Evolutionary conservation across 768 basidiomycete species (phyloP), one percentile per base, ranked within the genome.

Genomic region (Phlebiopsis flavidoalba): DNA sequence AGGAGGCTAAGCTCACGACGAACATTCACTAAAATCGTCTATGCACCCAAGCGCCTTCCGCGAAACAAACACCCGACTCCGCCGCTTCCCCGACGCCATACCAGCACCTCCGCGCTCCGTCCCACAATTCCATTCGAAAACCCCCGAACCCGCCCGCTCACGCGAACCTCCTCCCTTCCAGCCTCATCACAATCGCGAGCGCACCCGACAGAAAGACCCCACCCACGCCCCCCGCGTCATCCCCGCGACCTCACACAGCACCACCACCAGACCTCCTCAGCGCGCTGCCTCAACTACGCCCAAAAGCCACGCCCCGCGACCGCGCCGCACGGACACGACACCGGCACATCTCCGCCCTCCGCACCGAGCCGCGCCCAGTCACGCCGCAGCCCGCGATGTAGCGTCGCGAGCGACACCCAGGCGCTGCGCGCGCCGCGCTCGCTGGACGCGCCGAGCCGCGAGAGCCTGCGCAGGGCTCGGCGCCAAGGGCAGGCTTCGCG

Each of bases 1-100:
- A 57, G n/a, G 26, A 24, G 61, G 19, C 56, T 62, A 1, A 58
- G 57, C 1, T 36, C 49, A 14, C 50, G n/a, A n/a, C n/a, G 61
- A n/a, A 58, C 61, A 12, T 52, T 59, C 35, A 33, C 48, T 4
- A 36, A 37, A n/a, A 7, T 21, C 40, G n/a, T 22, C 49, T 8
- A 48, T 24, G n/a, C n/a, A n/a, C n/a, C n/a, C n/a, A n/a, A n/a
- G n/a, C n/a, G n/a, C n/a, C n/a, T n/a, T n/a, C n/a, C n/a, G n/a
- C n/a, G n/a, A n/a, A 26, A 12, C 57, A 45, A 2, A 35, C n/a
- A 8, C 7, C 24, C 31, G 5, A 33, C 49, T 14, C 37, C 37
- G 21, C 48, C 58, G 1, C 33, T 57, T 7, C 57, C 57, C 57
- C 49, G 6, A 58, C 51, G 31, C 61, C 61, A n/a, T 19, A 51